Evolutionary conservation across 2,329 filamentous ascomycete genomes (phyloP).

Genomic region (Xylariaceae sp.): DNA sequence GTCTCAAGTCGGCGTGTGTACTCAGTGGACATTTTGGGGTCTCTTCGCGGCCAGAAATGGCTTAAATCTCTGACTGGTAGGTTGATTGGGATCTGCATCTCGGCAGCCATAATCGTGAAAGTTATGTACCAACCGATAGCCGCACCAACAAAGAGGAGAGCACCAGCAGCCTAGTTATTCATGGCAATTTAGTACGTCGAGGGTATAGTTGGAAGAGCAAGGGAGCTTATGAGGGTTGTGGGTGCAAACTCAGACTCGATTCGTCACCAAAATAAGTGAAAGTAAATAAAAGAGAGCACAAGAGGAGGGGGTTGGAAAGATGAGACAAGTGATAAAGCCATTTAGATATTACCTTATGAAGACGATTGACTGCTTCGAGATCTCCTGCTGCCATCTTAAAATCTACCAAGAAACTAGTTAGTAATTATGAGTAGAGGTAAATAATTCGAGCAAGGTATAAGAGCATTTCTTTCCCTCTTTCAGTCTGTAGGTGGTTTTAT

Average conservation of each 20-base stretch:
- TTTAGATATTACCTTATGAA: slow-evolving; percentile 54
- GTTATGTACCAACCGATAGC: slow-evolving; percentile 59
- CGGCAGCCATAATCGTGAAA: slow-evolving; percentile 58
- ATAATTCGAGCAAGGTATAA: too few relatives aligned
- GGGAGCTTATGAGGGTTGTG: too few relatives aligned
- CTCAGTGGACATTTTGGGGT: too few relatives aligned
- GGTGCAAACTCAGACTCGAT: too few relatives aligned
- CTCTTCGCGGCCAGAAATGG: slow-evolving; percentile 53
- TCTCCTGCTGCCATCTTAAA: slow-evolving; percentile 28
- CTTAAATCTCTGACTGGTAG: slow-evolving; percentile 58
- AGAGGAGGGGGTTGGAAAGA: too few relatives aligned
- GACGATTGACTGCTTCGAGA: slow-evolving; percentile 13
- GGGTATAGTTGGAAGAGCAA: too few relatives aligned
- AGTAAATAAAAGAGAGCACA: too few relatives aligned
- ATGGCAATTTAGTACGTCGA: too few relatives aligned
- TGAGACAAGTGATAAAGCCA: not conserved
- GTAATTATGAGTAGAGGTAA: not conserved
- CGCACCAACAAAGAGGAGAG: slow-evolving; percentile 52
- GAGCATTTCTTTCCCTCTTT: not conserved
- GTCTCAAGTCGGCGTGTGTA: too few relatives aligned
- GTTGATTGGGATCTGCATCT: slow-evolving; percentile 56
- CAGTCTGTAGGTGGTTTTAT: too few relatives aligned
- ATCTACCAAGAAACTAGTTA: too few relatives aligned
- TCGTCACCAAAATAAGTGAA: too few relatives aligned
- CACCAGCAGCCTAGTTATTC: slow-evolving; percentile 48